These are phyloP conservation scores for Globisporangium okanoganense DNA, from an alignment of 352 stramenopile genomes.

Conservation along the genomic window DNA sequence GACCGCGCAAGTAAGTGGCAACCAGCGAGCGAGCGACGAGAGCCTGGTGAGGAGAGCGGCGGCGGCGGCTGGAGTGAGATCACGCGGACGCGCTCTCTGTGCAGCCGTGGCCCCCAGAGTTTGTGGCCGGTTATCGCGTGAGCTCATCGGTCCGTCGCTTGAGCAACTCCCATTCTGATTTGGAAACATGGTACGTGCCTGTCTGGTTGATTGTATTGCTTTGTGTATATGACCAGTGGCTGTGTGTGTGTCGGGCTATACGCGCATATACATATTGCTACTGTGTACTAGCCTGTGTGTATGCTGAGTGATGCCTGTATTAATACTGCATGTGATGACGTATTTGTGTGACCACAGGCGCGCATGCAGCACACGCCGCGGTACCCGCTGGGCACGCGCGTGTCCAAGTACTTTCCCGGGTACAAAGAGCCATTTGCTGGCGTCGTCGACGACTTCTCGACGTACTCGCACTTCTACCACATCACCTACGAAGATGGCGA, in stretches of 20 bases:
- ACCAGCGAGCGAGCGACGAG: not conserved
- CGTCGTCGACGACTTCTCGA: constrained; percentile 49
- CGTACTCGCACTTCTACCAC: constrained; percentile 61
- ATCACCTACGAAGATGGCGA: constrained; percentile 78
- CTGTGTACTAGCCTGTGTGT: not conserved
- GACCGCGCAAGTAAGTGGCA: not conserved
- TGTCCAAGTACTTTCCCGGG: constrained; percentile 67
- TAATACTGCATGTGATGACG: not conserved
- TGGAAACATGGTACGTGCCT: not conserved
- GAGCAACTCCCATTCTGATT: not conserved
- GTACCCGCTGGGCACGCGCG: constrained; percentile 56
- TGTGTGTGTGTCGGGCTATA: not conserved
- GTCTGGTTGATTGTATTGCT: not conserved
- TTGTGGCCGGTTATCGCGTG: too few species aligned
- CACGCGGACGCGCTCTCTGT: not conserved
- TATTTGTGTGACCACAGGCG: constrained; percentile 21
- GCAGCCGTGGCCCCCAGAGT: not conserved
- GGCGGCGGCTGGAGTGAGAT: too few species aligned
- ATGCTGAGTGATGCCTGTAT: not conserved
- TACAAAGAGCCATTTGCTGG: constrained; percentile 55
- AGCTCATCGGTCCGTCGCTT: not conserved
- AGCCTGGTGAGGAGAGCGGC: not conserved
- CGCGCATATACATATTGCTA: not conserved
- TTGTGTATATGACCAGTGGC: not conserved
- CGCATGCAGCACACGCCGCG: constrained; percentile 43